phyloP scores from a whole-genome alignment of 192 early-diverging fungal species.

The Chytriomyces hyalinus region DNA sequence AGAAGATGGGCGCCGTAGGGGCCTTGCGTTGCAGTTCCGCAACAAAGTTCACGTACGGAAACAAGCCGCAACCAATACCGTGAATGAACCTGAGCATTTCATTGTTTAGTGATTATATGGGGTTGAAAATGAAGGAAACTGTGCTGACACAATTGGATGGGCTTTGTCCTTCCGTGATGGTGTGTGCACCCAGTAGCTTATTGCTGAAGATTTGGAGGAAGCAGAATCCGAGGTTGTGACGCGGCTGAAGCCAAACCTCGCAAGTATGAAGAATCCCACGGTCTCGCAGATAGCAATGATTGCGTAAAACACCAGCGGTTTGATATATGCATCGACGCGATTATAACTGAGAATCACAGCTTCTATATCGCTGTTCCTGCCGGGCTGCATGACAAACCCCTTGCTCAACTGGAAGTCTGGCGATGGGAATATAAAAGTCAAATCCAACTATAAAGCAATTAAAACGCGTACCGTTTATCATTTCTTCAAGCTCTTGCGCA shows the following conservation, averaged over 20 bases:
- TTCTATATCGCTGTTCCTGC: slow-evolving; percentile 10
- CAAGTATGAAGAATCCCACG: not conserved
- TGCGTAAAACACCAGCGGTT: slow-evolving; percentile 26
- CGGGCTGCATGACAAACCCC: slow-evolving; percentile 8
- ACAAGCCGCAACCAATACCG: slow-evolving; percentile 28
- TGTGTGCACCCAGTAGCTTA: not conserved
- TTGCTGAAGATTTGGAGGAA: not conserved
- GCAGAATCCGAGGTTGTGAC: not conserved
- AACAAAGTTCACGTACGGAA: slow-evolving; percentile 19
- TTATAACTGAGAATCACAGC: slow-evolving; percentile 20
- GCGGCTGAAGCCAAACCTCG: not conserved
- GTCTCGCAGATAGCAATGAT: not conserved
- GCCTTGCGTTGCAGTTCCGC: not conserved
- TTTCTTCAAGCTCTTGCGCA: not conserved
- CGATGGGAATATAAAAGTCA: not conserved
- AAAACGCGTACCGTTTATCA: not conserved
- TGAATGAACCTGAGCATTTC: slow-evolving; percentile 19
- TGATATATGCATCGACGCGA: slow-evolving; percentile 29
- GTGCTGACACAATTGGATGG: slow-evolving; percentile 3
- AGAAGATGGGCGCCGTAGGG: slow-evolving; percentile 13
- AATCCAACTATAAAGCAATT: not conserved
- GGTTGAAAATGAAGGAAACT: not conserved
- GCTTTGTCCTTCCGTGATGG: not conserved
- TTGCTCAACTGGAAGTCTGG: not conserved
- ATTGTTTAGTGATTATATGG: no score